Conservation (phyloP, 2,329 filamentous ascomycete genomes). For the Bretziella fagacearum region DNA sequence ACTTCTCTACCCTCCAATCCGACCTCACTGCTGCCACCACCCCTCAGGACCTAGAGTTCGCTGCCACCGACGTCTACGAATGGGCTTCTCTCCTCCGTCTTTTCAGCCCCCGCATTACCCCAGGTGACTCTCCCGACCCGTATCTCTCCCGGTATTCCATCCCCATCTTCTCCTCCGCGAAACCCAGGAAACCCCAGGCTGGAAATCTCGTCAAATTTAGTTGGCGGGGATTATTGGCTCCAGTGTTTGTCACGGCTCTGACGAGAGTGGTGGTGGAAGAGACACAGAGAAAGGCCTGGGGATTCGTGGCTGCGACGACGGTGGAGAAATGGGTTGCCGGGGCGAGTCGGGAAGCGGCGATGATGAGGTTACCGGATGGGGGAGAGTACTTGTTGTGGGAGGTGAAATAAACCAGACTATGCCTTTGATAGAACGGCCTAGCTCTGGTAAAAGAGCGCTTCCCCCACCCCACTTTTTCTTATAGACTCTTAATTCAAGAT, state of each 20-base stretch:
- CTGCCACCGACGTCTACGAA: conserved; percentile 49
- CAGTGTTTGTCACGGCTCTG: conserved; percentile 28
- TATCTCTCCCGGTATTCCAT: conserved; percentile 48
- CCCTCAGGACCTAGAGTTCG: conserved; percentile 19
- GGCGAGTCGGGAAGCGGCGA: conserved; percentile 32
- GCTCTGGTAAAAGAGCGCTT: too few relatives aligned
- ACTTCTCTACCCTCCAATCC: conserved; percentile 15
- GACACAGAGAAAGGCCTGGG: conserved; percentile 4
- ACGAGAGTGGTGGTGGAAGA: conserved; percentile 1
- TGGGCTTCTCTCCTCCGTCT: conserved; percentile 56
- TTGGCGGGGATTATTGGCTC: conserved; percentile 42
- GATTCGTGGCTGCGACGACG: conserved; percentile 27
- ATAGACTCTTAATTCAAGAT: neutral
- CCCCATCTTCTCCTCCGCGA: conserved; percentile 14
- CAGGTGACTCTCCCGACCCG: conserved; percentile 43
- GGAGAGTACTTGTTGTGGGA: conserved; percentile 47
- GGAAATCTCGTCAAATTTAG: conserved; percentile 31
- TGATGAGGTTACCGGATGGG: conserved; percentile 34
- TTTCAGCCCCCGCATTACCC: conserved; percentile 43
- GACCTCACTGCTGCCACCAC: conserved; percentile 16
- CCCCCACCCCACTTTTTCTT: too few relatives aligned
- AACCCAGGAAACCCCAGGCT: conserved; percentile 7
- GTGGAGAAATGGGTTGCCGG: conserved; percentile 29
- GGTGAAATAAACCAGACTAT: conserved; percentile 20
- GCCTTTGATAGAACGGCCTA: too few relatives aligned